phyloP scores from a whole-genome alignment of 257 asterid species.

The Nicotiana benthamiana region DNA sequence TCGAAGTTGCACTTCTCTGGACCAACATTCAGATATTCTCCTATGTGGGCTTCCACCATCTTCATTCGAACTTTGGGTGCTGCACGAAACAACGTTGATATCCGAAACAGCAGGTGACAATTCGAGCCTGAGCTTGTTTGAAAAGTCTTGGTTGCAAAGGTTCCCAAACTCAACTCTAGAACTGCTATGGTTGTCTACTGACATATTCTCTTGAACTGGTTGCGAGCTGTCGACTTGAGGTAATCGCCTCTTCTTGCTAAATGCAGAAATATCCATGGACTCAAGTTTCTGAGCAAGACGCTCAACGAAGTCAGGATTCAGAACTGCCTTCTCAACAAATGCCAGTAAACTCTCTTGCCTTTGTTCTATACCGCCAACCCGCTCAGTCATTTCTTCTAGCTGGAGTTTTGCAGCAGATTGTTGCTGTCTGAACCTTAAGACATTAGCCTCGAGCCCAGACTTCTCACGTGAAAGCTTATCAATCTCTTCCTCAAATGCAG shows the following conservation, averaged over 20 bases:
- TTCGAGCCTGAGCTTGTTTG: slow-evolving; percentile 71
- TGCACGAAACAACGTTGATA: slow-evolving; percentile 55
- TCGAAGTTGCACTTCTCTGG: slow-evolving; percentile 36
- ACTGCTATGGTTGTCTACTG: slow-evolving; percentile 46
- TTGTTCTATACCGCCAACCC: slow-evolving; percentile 50
- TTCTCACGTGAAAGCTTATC: slow-evolving; percentile 75
- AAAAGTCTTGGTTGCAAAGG: slow-evolving; percentile 38
- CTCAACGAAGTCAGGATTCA: slow-evolving; percentile 60
- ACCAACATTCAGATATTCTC: slow-evolving; percentile 37
- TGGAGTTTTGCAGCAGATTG: slow-evolving; percentile 55
- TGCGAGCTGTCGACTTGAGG: slow-evolving; percentile 48
- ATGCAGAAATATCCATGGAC: slow-evolving; percentile 68
- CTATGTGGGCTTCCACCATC: slow-evolving; percentile 51
- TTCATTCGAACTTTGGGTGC: slow-evolving; percentile 82
- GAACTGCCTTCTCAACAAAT: slow-evolving; percentile 52
- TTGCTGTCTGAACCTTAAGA: slow-evolving; percentile 45
- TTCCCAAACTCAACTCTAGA: slow-evolving; percentile 41
- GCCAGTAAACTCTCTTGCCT: slow-evolving; percentile 60
- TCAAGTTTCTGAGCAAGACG: slow-evolving; percentile 67
- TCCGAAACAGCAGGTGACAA: slow-evolving; percentile 69
- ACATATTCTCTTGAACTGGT: slow-evolving; percentile 36
- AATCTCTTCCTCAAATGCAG: slow-evolving; percentile 80
- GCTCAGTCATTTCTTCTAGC: slow-evolving; percentile 48
- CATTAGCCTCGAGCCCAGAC: slow-evolving; percentile 46
- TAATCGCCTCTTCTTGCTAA: slow-evolving; percentile 76